phyloP scores from a whole-genome alignment of 345 rosid genomes.

The Citrus mangshanensis region DNA sequence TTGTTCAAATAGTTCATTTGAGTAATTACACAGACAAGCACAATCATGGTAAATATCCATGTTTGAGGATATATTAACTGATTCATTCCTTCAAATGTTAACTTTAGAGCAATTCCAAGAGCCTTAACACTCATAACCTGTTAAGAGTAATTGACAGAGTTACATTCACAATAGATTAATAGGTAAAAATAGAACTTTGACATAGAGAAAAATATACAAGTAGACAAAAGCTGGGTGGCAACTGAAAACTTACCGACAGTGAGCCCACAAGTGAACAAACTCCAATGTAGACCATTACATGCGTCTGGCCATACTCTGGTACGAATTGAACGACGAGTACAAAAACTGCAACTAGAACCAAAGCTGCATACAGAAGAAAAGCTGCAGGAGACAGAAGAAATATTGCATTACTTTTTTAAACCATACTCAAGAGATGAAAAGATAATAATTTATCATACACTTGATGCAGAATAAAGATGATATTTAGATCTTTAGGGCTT shows the following conservation, averaged over 20 bases:
- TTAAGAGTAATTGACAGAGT: conserved; percentile 7
- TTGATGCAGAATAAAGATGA: neutral
- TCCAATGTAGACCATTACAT: conserved; percentile 91
- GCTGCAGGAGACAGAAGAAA: conserved; percentile 49
- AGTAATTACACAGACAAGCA: conserved; percentile 61
- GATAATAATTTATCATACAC: neutral
- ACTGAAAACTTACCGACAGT: conserved; percentile 62
- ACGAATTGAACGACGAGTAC: conserved; percentile 61
- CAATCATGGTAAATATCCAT: conserved; percentile 61
- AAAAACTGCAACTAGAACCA: conserved; percentile 66
- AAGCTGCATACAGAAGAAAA: conserved; percentile 79
- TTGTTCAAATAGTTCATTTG: conserved; percentile 79
- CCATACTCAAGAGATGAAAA: neutral
- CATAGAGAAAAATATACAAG: neutral
- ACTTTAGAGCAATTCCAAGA: conserved; percentile 72
- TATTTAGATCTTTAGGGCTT: neutral
- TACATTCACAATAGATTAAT: neutral
- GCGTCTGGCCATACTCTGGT: conserved; percentile 93
- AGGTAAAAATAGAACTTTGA: neutral
- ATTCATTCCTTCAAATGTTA: conserved; percentile 68
- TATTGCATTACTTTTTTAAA: neutral
- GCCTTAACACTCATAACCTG: conserved; percentile 88
- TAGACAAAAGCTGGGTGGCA: neutral
- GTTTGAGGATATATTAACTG: conserved; percentile 70
- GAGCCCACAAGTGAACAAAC: conserved; percentile 97